Conservation (phyloP, 2,329 filamentous ascomycete species). For the Xylariales sp. region DNA sequence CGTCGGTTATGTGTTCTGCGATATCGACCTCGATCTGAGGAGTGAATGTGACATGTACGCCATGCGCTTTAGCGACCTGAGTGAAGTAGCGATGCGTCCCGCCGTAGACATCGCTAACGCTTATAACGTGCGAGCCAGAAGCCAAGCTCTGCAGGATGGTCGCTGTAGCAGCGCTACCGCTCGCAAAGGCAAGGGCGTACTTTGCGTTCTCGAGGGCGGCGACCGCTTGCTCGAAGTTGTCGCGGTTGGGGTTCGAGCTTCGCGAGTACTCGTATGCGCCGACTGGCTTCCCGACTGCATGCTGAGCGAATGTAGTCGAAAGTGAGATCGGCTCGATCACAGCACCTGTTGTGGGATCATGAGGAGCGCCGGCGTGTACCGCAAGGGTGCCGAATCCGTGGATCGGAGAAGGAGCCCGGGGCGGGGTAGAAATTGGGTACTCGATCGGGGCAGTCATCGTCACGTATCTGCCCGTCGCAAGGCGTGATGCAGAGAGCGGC, state of each 20-base stretch:
- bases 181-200: slow-evolving; percentile 90
- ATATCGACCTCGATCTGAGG: slow-evolving; percentile 89
- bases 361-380: slow-evolving; percentile 87
- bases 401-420: slow-evolving; percentile 66
- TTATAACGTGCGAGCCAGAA: slow-evolving; percentile 87
- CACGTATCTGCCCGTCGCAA: background rate
- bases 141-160: slow-evolving; percentile 90
- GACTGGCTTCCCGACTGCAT: slow-evolving; percentile 77
- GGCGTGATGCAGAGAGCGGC: background rate
- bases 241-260: slow-evolving; percentile 89
- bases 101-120: slow-evolving; percentile 95
- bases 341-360: slow-evolving; percentile 87
- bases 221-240: slow-evolving; percentile 89
- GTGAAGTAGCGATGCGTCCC: slow-evolving; percentile 99
- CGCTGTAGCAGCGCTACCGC: slow-evolving; percentile 89
- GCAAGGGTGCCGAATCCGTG: slow-evolving; percentile 88
- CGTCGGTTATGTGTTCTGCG: slow-evolving; percentile 73
- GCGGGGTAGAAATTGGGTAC: slow-evolving; percentile 63
- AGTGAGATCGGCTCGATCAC: slow-evolving; percentile 96
- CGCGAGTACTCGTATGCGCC: slow-evolving; percentile 91
- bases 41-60: slow-evolving; percentile 91
- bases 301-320: slow-evolving; percentile 94
- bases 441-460: slow-evolving; percentile 21
- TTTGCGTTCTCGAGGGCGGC: slow-evolving; percentile 89
- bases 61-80: slow-evolving; percentile 90